Evolutionary conservation across 495 filamentous ascomycete genomes (phyloP).

Genomic region (Polyplosphaeria fusca): DNA sequence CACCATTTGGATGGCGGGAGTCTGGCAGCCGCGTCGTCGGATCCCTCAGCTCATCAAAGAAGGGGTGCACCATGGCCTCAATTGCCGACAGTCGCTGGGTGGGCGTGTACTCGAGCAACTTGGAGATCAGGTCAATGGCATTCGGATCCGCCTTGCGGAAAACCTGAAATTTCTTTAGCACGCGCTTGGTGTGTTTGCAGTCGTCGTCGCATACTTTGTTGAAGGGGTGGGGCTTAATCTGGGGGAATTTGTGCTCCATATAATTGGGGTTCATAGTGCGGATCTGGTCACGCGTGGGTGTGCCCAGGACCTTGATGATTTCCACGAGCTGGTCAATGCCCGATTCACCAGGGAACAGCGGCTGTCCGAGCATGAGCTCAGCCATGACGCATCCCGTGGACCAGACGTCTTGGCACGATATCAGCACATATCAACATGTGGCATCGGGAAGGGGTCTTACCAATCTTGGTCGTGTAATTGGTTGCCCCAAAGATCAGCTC

Average conservation of each 20-base stretch:
- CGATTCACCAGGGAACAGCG: constrained; percentile 97
- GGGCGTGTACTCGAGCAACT: constrained; percentile 91
- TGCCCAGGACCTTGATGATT: constrained; percentile 98
- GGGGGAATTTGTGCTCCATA: constrained; percentile 99
- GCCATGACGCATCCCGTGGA: constrained; percentile 99
- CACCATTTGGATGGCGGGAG: constrained; percentile 78
- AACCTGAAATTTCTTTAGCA: constrained; percentile 57
- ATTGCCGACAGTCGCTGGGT: constrained; percentile 91
- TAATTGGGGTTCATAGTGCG: constrained; percentile 99
- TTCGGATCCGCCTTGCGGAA: constrained; percentile 91
- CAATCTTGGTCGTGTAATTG: constrained; percentile 99
- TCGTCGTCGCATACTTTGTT: constrained; percentile 84
- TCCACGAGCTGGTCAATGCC: constrained; percentile 98
- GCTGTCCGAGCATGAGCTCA: constrained; percentile 97
- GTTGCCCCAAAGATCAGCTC: constrained; percentile 99
- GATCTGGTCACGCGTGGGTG: constrained; percentile 96
- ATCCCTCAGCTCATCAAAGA: constrained; percentile 95
- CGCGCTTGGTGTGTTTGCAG: not conserved
- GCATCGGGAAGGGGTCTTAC: constrained; percentile 51
- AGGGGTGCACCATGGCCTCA: constrained; percentile 96
- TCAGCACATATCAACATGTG: not conserved
- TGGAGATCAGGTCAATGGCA: constrained; percentile 93
- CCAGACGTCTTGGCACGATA: constrained; percentile 83
- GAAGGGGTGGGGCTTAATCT: constrained; percentile 99
- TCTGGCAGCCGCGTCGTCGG: constrained; percentile 85